Conservation (phyloP, 805 yeast genomes). For the Candida krabiensis region DNA sequence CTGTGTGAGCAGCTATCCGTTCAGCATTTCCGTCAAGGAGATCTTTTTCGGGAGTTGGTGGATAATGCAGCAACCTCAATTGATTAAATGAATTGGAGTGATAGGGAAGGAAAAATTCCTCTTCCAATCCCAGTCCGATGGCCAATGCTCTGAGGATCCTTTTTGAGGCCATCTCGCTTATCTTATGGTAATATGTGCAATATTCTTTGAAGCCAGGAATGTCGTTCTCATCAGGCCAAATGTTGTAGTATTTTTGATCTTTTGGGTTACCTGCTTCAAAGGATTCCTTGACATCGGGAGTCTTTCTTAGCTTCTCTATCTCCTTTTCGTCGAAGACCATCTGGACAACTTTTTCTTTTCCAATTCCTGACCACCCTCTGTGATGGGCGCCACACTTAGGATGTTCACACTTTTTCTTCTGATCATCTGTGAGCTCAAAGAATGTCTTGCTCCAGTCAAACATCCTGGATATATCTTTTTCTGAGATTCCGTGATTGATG, state of each 20-base stretch:
- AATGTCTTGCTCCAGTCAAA: slow-evolving; percentile 26
- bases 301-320: slow-evolving; percentile 13
- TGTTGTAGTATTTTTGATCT: slow-evolving; percentile 15
- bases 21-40: slow-evolving; percentile 28
- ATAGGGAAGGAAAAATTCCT: slow-evolving; percentile 27
- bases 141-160: slow-evolving; percentile 29
- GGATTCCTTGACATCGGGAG: slow-evolving; percentile 36
- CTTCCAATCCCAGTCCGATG: slow-evolving; percentile 30
- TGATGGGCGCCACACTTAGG: slow-evolving; percentile 24
- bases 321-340: slow-evolving; percentile 22
- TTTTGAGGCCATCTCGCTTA: slow-evolving; percentile 26
- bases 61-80: slow-evolving; percentile 35
- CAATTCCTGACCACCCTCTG: slow-evolving; percentile 28
- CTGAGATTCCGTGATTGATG: slow-evolving; percentile 21
- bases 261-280: slow-evolving; percentile 32
- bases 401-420: slow-evolving; percentile 25
- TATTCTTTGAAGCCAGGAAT: slow-evolving; percentile 31
- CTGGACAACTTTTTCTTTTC: slow-evolving; percentile 24
- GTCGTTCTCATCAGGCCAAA: slow-evolving; percentile 24
- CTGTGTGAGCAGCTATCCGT: slow-evolving; percentile 42
- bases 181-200: slow-evolving; percentile 15
- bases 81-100: slow-evolving; percentile 30
- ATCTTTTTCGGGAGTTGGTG: slow-evolving; percentile 28
- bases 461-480: slow-evolving; percentile 15
- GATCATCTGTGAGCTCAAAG: slow-evolving; percentile 24